These are phyloP conservation scores for Euphorbia schlechtendalii DNA, from an alignment of 441 rosid species.

Conservation along the genomic window DNA sequence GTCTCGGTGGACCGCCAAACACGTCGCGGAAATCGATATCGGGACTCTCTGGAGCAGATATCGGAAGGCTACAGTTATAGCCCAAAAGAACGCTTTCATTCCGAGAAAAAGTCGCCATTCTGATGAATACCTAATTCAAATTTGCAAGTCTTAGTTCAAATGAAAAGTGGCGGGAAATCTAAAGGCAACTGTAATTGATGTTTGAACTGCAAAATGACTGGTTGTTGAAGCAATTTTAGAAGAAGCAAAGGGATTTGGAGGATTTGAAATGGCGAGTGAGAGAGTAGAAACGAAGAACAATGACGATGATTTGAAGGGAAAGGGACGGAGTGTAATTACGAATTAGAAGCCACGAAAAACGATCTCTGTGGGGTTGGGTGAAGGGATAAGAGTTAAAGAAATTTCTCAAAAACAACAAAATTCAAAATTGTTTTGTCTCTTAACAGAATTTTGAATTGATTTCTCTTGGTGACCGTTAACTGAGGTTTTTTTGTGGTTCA, in stretches of 20 bases:
- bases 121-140: neutral
- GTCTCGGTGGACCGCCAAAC: conserved; percentile 88
- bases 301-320: conserved; percentile 20
- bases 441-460: conserved; percentile 5
- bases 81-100: conserved; percentile 35
- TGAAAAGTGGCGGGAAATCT: conserved; percentile 35
- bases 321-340: neutral
- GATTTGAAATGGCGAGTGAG: neutral
- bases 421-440: conserved; percentile 16
- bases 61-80: conserved; percentile 19
- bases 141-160: neutral
- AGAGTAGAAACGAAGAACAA: conserved; percentile 15
- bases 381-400: conserved; percentile 23
- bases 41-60: conserved; percentile 20
- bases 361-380: conserved; percentile 2
- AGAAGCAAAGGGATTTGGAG: conserved; percentile 5
- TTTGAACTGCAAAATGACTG: conserved; percentile 1
- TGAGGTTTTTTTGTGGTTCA: conserved; percentile 22
- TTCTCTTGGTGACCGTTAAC: conserved; percentile 31
- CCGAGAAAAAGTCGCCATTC: conserved; percentile 23
- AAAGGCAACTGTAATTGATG: neutral
- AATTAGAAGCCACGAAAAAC: conserved; percentile 30
- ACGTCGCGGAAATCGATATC: conserved; percentile 82
- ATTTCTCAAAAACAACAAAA: conserved; percentile 18
- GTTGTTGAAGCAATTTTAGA: conserved; percentile 17